A percentile compares a stretch with the other conserved stretches of the same genome.
Conservation (phyloP, 139 green algal genomes). For the Chlamydomonas schloesseri region DNA sequence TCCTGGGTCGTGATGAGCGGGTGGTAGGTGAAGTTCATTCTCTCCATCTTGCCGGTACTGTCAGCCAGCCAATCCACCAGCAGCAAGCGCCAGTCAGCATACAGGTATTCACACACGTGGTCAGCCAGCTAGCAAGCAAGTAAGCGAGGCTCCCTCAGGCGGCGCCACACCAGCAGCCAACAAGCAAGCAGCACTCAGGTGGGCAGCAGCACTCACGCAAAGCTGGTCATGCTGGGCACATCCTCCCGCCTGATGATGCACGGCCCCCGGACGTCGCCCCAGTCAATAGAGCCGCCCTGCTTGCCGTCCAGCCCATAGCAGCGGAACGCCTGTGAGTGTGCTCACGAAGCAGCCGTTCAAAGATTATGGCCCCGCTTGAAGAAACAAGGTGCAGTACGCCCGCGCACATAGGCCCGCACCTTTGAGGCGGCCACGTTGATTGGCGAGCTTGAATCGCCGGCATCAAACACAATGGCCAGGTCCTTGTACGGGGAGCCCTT, state of each 20-base stretch:
- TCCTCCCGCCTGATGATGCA: neutral
- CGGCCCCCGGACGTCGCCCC: neutral
- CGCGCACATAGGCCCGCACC: no score
- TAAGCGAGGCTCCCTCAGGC: no score
- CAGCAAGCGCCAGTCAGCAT: no score
- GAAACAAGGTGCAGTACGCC: no score
- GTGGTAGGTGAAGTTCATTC: neutral
- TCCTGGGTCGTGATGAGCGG: neutral
- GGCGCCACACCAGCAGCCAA: no score
- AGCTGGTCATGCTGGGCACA: neutral
- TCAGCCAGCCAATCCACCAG: no score
- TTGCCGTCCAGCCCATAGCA: neutral
- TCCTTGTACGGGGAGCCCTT: neutral
- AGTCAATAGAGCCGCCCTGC: neutral
- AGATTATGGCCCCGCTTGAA: no score
- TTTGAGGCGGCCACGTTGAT: neutral
- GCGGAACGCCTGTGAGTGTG: no score
- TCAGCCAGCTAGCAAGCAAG: no score
- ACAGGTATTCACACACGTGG: no score
- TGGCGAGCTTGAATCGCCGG: neutral
- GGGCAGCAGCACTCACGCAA: neutral
- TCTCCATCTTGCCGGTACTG: neutral
- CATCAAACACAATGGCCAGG: neutral
- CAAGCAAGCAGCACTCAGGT: no score
- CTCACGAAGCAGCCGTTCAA: no score